phyloP scores from a whole-genome alignment of 371 early-diverging fungal genomes.

The Thermomucor indicae-seudaticae region DNA sequence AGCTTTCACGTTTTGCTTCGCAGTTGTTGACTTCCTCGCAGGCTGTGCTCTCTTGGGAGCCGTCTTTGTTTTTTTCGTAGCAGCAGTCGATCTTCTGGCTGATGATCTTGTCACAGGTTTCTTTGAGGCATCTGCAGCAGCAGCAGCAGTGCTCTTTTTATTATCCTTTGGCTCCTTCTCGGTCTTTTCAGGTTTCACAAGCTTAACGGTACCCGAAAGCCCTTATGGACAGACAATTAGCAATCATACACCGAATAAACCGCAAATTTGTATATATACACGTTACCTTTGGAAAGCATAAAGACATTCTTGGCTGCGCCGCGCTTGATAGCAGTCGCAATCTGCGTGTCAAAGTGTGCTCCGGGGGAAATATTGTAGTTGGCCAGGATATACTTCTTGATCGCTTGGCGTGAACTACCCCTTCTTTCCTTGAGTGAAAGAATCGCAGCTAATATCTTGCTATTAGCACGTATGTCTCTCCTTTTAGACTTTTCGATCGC shows the following conservation, averaged over 20 bases:
- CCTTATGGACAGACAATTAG: conserved; percentile 12
- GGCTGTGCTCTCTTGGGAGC: conserved; percentile 34
- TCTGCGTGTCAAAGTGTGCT: conserved; percentile 56
- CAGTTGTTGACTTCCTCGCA: conserved; percentile 1
- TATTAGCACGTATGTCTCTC: neutral
- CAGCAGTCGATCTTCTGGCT: conserved; percentile 1
- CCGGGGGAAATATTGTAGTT: conserved; percentile 60
- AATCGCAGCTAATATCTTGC: conserved; percentile 42
- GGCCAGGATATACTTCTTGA: conserved; percentile 81
- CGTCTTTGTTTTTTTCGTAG: no score
- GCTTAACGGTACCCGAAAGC: conserved; percentile 67
- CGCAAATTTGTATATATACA: neutral
- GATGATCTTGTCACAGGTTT: conserved; percentile 14
- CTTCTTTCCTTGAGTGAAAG: conserved; percentile 71
- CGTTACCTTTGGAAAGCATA: conserved; percentile 65
- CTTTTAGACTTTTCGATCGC: neutral
- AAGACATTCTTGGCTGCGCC: conserved; percentile 68
- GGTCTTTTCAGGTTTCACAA: conserved; percentile 57
- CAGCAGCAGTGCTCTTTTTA: conserved; percentile 30
- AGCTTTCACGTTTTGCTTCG: conserved; percentile 12
- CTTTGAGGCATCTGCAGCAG: conserved; percentile 36
- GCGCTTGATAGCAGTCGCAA: conserved; percentile 74
- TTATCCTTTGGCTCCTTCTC: conserved; percentile 14
- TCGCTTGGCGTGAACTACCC: conserved; percentile 75
- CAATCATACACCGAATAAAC: neutral